Evolutionary conservation across 2,329 filamentous ascomycete genomes (phyloP), one percentile per base, ranked within the genome.

Genomic region (Fusarium tjaetaba): DNA sequence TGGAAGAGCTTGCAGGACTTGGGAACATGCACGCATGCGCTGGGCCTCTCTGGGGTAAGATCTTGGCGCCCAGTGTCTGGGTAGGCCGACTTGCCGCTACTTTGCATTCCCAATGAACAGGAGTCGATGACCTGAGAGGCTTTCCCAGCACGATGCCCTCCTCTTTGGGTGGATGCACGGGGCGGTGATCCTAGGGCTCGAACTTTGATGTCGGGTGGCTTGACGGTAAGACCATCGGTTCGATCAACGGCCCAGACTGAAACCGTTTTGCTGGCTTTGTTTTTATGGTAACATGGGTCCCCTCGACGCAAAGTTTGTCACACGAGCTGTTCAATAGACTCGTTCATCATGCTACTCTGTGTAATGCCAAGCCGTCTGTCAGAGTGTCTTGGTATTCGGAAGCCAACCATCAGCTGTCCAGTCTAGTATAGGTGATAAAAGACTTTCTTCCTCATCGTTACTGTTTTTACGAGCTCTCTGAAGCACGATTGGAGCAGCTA

Each of bases 21-120:
- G 42, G 34, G 15, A 39, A 20, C 7, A 45, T 59, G 41, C 34
- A n/a, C 18, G 24, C 36, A 26, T 45, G 52, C 14, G n/a, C 42
- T 48, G 22, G 53, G 24, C 43, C 26, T 28, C n/a, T 41, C 60
- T 38, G 42, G 41, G 60, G 53, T 41, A 39, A 48, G 34, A 39
- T 26, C 53, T 48, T 63, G 53, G 60, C 60, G 34, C 20, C 42
- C 34, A 46, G 41, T 20, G 6, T 20, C 13, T 24, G 14, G 15
- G 18, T 5, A 62, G 60, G 13, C 22, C 9, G 32, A 7, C 30
- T 30, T 24, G 34, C 38, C 34, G 60, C 52, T 56, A 16, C 60
- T 34, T 34, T 39, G 20, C 14, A 53, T 28, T 28, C 11, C 51
- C 51, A 53, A 38, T 28, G 20, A 39, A 39, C 24, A 16, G 32